Conservation (phyloP, 164 flowering plant species). For the Sedum album region DNA sequence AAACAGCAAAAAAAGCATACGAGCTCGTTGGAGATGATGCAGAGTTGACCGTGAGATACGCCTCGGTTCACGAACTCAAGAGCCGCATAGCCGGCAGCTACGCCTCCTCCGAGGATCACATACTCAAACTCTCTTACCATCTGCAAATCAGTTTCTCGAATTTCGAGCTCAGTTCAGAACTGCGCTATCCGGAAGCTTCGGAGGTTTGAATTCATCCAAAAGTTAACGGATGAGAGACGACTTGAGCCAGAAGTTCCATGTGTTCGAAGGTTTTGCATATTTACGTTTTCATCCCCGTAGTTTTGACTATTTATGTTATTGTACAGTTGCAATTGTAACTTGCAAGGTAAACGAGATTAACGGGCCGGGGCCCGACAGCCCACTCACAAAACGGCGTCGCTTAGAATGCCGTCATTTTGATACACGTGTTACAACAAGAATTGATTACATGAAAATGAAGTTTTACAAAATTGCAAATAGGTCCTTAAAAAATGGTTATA, state of each 20-base stretch:
- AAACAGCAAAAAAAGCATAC: constrained; percentile 22
- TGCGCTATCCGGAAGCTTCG: not conserved
- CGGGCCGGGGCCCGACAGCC: no score
- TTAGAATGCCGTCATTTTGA: no score
- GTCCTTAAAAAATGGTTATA: no score
- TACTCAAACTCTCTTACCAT: constrained; percentile 94
- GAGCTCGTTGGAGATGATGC: constrained; percentile 90
- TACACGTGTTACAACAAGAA: no score
- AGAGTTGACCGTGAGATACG: constrained; percentile 73
- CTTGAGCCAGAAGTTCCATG: not conserved
- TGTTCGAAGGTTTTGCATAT: not conserved
- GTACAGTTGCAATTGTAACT: no score
- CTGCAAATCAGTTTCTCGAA: not conserved
- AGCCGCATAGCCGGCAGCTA: constrained; percentile 96
- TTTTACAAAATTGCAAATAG: no score
- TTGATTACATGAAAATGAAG: no score
- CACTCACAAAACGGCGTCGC: no score
- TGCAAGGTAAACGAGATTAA: no score
- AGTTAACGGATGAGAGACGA: not conserved
- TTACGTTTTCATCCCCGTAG: not conserved
- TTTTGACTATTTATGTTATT: no score
- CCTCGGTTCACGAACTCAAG: constrained; percentile 79
- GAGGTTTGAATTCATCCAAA: not conserved
- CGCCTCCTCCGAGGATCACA: constrained; percentile 95
- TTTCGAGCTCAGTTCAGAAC: not conserved